phyloP scores from a whole-genome alignment of 331 rosid species.

The Prunus yedoensis region DNA sequence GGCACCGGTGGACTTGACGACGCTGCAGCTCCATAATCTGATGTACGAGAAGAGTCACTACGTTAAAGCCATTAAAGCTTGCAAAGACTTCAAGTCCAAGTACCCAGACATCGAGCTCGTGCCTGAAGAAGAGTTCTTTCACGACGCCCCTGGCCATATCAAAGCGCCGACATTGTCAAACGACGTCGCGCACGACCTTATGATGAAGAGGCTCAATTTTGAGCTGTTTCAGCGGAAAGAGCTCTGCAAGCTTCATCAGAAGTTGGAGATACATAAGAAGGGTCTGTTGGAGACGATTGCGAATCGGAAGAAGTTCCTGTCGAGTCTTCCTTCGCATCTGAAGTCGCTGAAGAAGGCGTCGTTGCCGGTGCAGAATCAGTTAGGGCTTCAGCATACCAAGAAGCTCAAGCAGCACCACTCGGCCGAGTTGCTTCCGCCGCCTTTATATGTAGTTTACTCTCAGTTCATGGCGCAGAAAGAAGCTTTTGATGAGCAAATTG shows the following conservation, averaged over 20 bases:
- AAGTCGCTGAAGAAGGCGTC: constrained; percentile 95
- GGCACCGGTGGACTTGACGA: constrained; percentile 83
- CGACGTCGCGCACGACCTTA: constrained; percentile 63
- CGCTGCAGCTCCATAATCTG: constrained; percentile 86
- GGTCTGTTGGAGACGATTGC: constrained; percentile 73
- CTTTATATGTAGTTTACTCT: constrained; percentile 82
- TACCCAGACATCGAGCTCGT: constrained; percentile 88
- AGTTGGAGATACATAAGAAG: constrained; percentile 76
- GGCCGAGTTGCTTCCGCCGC: constrained; percentile 90
- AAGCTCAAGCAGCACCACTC: constrained; percentile 88
- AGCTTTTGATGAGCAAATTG: constrained; percentile 81
- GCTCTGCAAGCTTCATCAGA: constrained; percentile 83
- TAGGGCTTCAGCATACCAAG: constrained; percentile 77
- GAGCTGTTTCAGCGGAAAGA: constrained; percentile 90
- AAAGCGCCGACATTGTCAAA: constrained; percentile 55
- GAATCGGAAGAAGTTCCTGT: constrained; percentile 79
- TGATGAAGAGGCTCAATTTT: constrained; percentile 84
- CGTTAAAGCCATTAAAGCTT: constrained; percentile 89
- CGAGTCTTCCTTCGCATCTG: constrained; percentile 94
- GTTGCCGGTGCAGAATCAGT: constrained; percentile 83
- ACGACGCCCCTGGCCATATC: constrained; percentile 65
- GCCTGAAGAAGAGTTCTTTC: constrained; percentile 66
- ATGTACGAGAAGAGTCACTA: constrained; percentile 94
- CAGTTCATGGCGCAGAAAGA: constrained; percentile 90
- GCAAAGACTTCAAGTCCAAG: constrained; percentile 87